Base-by-base conservation (phyloP, 2,329 filamentous ascomycete species). In the Pyricularia pennisetigena region DNA sequence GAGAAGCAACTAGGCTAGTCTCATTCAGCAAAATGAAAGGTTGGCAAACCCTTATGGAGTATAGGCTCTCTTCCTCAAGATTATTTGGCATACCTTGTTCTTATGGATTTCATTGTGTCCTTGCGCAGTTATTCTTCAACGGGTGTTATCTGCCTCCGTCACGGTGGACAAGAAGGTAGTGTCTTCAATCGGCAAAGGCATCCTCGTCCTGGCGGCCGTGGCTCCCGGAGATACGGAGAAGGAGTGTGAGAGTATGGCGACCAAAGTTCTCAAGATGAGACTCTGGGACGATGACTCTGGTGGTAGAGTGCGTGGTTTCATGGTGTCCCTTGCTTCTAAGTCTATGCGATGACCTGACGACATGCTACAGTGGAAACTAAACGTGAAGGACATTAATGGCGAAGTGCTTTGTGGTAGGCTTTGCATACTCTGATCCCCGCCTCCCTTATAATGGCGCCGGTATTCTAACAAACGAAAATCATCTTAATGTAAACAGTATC, bases 61-160 rank as follows among this genome's bases (percentile, higher is more conserved):
- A 28, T 9, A 28, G 57, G n/a, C 57, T 61, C 57, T 61, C 10
- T 61, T 24, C 9, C 57, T 8, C 26, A 28, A 12, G n/a, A n/a
- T 23, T 62, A 49, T 54, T 66, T 65, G 10, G 54, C n/a, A 62
- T 49, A 29, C 23, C 23, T 66, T 10, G 67, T 64, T 68, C 69
- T 71, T 67, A 71, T 67, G 4, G 35, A 62, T 65, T 28, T 28
- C 14, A 26, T 28, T 14, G 23, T 73, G 68, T 67, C 30, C 57
- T 66, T 67, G 69, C 69, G 67, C 75, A 97, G 95, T 93, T 68
- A 92, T 99, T 70, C 82, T 98, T 67, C 95, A 99, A 80, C 88
- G 95, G 72, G 95, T 99, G 67, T 88, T 97, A 70, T 98, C 94
- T 62, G 94, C 94, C 70, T 97, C 94, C 8, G 95, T 99, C 74